Evolutionary conservation across 306 rosid species (phyloP).

Genomic region (Medicago ruthenica): DNA sequence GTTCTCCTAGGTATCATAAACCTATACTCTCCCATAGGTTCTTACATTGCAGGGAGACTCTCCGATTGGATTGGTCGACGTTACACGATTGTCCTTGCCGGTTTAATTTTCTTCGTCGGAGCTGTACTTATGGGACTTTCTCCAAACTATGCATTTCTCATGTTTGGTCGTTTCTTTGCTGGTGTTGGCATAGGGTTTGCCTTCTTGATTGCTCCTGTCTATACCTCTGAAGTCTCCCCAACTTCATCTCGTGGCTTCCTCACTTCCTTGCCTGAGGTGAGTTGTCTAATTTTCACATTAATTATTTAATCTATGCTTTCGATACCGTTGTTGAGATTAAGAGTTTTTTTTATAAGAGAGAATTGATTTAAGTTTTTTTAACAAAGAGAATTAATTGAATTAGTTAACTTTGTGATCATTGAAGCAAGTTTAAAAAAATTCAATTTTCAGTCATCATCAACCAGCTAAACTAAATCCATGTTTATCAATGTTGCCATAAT

Average conservation of each 20-base stretch:
- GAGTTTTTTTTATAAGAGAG: no score
- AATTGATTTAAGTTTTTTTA: no score
- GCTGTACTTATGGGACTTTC: constrained; percentile 85
- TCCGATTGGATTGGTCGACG: constrained; percentile 90
- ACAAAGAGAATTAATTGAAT: no score
- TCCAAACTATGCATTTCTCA: constrained; percentile 75
- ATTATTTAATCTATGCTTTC: no score
- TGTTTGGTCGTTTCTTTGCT: constrained; percentile 84
- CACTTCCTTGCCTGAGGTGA: constrained; percentile 77
- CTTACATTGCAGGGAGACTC: constrained; percentile 67
- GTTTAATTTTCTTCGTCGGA: constrained; percentile 66
- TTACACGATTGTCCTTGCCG: constrained; percentile 72
- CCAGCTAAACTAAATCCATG: no score
- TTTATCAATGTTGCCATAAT: background rate
- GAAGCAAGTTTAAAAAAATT: no score
- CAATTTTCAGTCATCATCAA: no score
- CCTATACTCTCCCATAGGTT: constrained; percentile 68
- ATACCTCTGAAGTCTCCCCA: constrained; percentile 78
- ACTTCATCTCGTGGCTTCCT: constrained; percentile 80
- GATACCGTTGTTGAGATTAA: no score
- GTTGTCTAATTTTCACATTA: background rate
- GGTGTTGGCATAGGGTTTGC: constrained; percentile 81
- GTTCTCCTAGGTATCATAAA: constrained; percentile 65
- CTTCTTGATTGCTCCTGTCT: constrained; percentile 76
- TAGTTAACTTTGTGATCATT: no score